Evolutionary conservation across 495 filamentous ascomycete genomes (phyloP), one percentile per base, ranked within the genome.

Genomic region (Opeltia flavorubescens): DNA sequence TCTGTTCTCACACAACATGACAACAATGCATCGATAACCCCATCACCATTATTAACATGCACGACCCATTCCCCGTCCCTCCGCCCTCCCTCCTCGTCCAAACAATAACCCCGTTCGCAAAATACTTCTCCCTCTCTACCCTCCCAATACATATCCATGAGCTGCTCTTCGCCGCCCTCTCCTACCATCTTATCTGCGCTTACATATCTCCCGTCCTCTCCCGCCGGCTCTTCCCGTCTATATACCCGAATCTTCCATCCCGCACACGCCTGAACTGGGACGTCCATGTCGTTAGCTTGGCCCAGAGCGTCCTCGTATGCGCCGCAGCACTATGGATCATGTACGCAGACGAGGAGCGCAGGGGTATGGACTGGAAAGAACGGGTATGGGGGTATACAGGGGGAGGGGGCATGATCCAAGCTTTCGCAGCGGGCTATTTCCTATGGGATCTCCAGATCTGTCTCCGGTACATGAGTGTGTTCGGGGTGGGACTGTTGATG

Each of bases 341-440:
- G 66, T 79, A 69, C 55, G 59, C 51, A 35, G 91, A 95, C 63
- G 62, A 80, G 38, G 86, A 95, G 67, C 74, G 91, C 46, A 68
- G 62, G 50, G 65, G 62, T 28, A 89, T 89, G 80, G 72, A 74
- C 47, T 74, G 71, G 62, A 66, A 77, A 40, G 79, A 85, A 62
- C 77, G 89, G n/a, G 71, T 96, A 30, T 94, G 81, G 71, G 93
- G 86, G 8, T 95, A 99, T 59, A 87, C 83, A 9, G 85, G 86
- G 8, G 75, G 69, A n/a, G 73, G 71, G 17, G 89, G 84, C 23
- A 71, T 95, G 65, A 77, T 95, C 46, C 82, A 87, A 60, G 84
- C 77, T 13, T 72, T 95, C 48, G 91, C 88, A 0, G 71, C 77
- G 1, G 91, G 93, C n/a, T 99, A 99, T 62, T 99, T 99, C 54